Base-by-base conservation (phyloP, 2,329 filamentous ascomycete genomes). In the Trichoderma sp. region DNA sequence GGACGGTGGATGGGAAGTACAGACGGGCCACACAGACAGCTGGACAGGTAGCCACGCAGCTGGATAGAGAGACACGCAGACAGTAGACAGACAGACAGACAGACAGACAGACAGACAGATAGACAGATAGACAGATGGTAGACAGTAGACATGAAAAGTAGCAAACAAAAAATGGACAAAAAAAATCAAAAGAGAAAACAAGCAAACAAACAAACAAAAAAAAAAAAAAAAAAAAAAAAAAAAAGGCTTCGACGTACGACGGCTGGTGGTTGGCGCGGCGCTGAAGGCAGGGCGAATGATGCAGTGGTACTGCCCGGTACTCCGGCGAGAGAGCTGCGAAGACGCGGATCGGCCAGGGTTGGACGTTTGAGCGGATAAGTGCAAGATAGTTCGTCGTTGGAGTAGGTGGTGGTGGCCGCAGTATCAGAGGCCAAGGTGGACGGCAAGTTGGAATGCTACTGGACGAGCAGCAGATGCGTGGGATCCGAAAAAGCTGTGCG, bases 321-420 rank as follows among this genome's bases (percentile, higher is more conserved):
- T 65, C 61, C 51, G 61, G 51, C 55, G 61, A 30, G 61, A 43
- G 34, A 43, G 61, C 18, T 60, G 39, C 26, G 26, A 24, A 30
- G 34, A 46, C 61, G 61, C 61, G 51, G 61, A 65, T 65, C 61
- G 51, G 61, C 61, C 61, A 65, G 61, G 61, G 61, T 65, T n/a
- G 52, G 37, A 8, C 39, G 16, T 43, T 43, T 11, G 39, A 54
- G 52, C 51, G 61, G 51, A 56, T 43, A 39, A 46, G 52, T 26
- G 18, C 61, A 32, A 55, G 46, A 55, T 49, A 5, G 46, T 49
- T 49, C 46, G 46, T 24, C 13, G 46, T 24, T 21, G 46, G 18
- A 49, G 46, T 49, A 21, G 46, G 46, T 49, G 46, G 46, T 24
- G 46, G 46, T n/a, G 16, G 43, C n/a, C 7, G 43, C 46, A 49